These are phyloP conservation scores for Penicillium steckii DNA, from an alignment of 495 filamentous ascomycete species.

Conservation along the genomic window DNA sequence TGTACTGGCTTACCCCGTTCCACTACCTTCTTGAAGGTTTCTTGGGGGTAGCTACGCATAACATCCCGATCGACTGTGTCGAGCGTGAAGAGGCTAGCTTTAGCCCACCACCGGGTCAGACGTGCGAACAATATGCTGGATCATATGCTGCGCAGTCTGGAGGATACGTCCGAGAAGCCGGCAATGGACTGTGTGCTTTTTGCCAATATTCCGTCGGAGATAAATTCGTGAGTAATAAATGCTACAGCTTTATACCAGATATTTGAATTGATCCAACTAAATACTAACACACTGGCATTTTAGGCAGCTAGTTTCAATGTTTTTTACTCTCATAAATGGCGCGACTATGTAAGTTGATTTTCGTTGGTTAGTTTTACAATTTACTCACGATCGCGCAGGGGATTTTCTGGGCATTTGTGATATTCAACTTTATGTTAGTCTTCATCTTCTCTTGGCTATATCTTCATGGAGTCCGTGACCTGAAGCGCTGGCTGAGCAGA, in stretches of 20 bases:
- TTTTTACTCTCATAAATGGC: constrained; percentile 58
- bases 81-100: constrained; percentile 58
- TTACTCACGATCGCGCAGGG: constrained; percentile 28
- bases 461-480: constrained; percentile 42
- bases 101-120: constrained; percentile 47
- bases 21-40: constrained; percentile 61
- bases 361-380: not conserved
- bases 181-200: constrained; percentile 52
- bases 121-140: constrained; percentile 52
- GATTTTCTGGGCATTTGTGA: constrained; percentile 54
- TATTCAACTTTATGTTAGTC: constrained; percentile 54
- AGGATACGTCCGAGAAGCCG: constrained; percentile 51
- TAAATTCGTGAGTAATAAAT: constrained; percentile 46
- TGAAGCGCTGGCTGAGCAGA: constrained; percentile 42
- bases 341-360: constrained; percentile 51
- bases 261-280: not conserved
- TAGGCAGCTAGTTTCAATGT: constrained; percentile 48
- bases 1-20: constrained; percentile 67
- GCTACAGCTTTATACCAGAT: too few relatives aligned
- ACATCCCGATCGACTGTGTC: constrained; percentile 54
- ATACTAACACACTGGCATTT: not conserved
- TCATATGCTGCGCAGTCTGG: constrained; percentile 41
- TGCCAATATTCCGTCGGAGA: constrained; percentile 60
- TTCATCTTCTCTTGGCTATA: constrained; percentile 55
- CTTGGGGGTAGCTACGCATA: constrained; percentile 52